phyloP scores from a whole-genome alignment of 805 yeast species.

The Candida tallmaniae region DNA sequence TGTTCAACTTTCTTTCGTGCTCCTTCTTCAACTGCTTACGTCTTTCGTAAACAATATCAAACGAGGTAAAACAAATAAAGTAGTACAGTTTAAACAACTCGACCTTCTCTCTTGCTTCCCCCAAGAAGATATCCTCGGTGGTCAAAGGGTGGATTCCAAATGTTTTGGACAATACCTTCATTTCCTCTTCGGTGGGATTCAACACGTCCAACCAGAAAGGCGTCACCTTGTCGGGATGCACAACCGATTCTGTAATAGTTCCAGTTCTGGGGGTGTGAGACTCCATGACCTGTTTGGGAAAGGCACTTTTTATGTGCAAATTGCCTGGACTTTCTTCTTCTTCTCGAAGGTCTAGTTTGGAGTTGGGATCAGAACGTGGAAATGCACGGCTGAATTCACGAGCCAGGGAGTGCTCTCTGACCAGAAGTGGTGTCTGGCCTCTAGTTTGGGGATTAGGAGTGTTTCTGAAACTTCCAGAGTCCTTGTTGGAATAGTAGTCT shows the following conservation, averaged over 20 bases:
- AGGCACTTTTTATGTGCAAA: conserved; percentile 4
- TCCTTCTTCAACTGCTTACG: conserved; percentile 47
- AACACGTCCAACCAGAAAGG: conserved; percentile 83
- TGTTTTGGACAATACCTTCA: conserved; percentile 85
- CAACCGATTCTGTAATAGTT: conserved; percentile 6
- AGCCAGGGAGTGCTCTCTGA: neutral
- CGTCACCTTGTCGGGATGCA: conserved; percentile 6
- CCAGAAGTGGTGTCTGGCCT: neutral
- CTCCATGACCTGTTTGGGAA: neutral
- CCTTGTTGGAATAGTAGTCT: conserved; percentile 12
- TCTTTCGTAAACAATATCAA: conserved; percentile 67
- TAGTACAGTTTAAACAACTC: conserved; percentile 89
- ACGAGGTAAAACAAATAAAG: conserved; percentile 73
- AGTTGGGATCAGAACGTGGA: neutral
- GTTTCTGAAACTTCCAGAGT: neutral
- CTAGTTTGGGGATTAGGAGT: neutral
- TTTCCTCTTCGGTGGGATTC: conserved; percentile 94
- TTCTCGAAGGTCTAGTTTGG: neutral
- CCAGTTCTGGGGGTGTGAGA: conserved; percentile 9
- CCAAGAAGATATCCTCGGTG: conserved; percentile 88
- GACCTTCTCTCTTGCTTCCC: conserved; percentile 93
- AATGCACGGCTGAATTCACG: neutral
- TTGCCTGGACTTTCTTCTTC: neutral
- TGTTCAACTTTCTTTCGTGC: conserved; percentile 35
- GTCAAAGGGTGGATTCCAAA: conserved; percentile 96